Evolutionary conservation across 805 yeast species (phyloP).

Genomic region (Zygotorulaspora chibaensis): DNA sequence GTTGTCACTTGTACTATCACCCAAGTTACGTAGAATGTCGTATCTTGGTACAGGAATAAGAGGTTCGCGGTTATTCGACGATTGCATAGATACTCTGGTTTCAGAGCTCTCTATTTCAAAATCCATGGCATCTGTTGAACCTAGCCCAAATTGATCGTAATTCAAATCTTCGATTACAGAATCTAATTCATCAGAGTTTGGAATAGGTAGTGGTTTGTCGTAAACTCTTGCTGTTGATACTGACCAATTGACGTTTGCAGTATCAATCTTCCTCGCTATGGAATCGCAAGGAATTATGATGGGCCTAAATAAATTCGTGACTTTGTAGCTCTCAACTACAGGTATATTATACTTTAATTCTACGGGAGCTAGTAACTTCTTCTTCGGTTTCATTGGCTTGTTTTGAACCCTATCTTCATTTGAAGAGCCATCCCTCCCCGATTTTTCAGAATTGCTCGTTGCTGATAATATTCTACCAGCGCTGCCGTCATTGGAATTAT

Average conservation of each 20-base stretch:
- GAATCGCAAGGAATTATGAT: constrained; percentile 11
- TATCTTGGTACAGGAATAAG: constrained; percentile 10
- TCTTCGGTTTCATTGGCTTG: constrained; percentile 11
- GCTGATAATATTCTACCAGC: neutral
- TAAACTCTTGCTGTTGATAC: constrained; percentile 19
- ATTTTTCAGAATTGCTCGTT: neutral
- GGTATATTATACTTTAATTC: constrained; percentile 17
- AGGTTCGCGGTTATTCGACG: constrained; percentile 1
- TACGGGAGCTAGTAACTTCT: constrained; percentile 22
- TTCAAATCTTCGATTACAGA: constrained; percentile 13
- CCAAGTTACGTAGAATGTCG: constrained; percentile 2
- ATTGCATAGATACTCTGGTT: constrained; percentile 2
- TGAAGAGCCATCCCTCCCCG: neutral
- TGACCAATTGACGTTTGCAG: constrained; percentile 26
- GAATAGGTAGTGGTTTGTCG: constrained; percentile 24
- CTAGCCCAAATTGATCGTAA: constrained; percentile 7
- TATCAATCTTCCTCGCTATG: constrained; percentile 13
- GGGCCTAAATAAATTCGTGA: constrained; percentile 8
- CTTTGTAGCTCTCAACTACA: constrained; percentile 1
- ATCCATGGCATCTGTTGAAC: constrained; percentile 1
- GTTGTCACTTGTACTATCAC: constrained; percentile 1
- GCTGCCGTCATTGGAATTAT: neutral
- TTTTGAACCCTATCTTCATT: constrained; percentile 1
- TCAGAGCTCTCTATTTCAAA: constrained; percentile 1
- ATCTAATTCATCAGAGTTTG: constrained; percentile 9